phyloP scores from a whole-genome alignment of 345 rosid species.

The Iberis pinnata region DNA sequence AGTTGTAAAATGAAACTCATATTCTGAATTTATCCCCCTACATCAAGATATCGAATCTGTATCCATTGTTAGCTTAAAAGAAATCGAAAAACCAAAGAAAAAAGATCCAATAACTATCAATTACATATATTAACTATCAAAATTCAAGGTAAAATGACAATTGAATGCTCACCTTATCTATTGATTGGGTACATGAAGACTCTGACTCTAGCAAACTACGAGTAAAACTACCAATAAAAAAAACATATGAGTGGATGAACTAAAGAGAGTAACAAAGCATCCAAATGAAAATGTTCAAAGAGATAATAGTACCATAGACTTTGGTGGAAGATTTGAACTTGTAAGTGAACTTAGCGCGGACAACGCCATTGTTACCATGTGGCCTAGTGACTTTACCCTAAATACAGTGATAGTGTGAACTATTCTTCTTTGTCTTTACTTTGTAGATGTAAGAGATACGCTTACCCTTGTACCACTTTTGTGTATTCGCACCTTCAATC shows the following conservation, averaged over 20 bases:
- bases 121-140: too few species aligned
- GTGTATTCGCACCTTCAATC: constrained; percentile 85
- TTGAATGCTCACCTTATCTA: constrained; percentile 86
- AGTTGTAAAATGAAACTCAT: too few species aligned
- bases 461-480: constrained; percentile 85
- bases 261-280: neutral
- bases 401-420: constrained; percentile 80
- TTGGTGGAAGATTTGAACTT: constrained; percentile 87
- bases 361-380: constrained; percentile 91
- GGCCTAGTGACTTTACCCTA: constrained; percentile 91
- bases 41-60: too few species aligned
- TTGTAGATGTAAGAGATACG: constrained; percentile 91
- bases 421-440: constrained; percentile 78
- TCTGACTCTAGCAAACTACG: constrained; percentile 77
- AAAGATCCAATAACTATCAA: too few species aligned
- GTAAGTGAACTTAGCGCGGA: constrained; percentile 81
- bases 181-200: constrained; percentile 97
- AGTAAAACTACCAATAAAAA: neutral
- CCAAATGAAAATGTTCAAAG: neutral
- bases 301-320: constrained; percentile 49
- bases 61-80: too few species aligned
- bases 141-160: too few species aligned
- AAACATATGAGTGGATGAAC: neutral
- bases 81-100: too few species aligned
- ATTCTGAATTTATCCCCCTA: too few species aligned